Evolutionary conservation across 2,329 filamentous ascomycete species (phyloP), one percentile per base, ranked within the genome.

Genomic region (Cordyceps cateniannulata): DNA sequence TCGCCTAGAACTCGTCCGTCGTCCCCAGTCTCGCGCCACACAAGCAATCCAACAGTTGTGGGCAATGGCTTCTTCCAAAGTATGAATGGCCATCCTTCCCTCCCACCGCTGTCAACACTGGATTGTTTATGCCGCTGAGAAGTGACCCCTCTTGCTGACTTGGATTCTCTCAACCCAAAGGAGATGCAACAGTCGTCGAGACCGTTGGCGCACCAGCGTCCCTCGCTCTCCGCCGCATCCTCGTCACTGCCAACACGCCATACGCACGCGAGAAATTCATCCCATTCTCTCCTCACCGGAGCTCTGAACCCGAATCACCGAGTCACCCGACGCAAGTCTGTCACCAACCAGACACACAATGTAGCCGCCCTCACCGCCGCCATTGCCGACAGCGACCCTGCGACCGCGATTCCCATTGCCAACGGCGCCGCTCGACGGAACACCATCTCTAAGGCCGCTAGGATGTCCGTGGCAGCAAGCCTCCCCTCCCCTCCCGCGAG

Each of bases 301-400:
- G 85, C 89, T 62, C 84, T 93, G 70, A 93, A 93, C 78, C 78
- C 87, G 68, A 87, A 85, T 73, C 90, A 96, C 75, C 90, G 95
- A 68, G 86, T 98, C 67, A 92, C 90, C 68, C 90, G 93, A 70
- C 86, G 95, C 69, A 98, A 98, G 84, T 97, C 93, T 76, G 92
- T 96, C 71, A 91, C 90, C 63, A 88, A 86, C 65, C 84, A 87
- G 51, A 83, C 81, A 52, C 82, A 84, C 73, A 93, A 89, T 75
- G 85, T 89, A 50, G 87, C 89, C 20, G 90, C 89, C 59, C 79
- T 93, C 64, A 88, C 89, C 35, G 88, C 88, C 14, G 89, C 87
- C 56, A 77, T 90, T 63, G 85, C 85, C 69, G 89, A 90, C 71
- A 85, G 88, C 66, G 82, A 83, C 63, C 80, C 78, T 69, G 73